Percentiles rank a stretch among this genome's conserved stretches.
Evolutionary conservation across 2,329 filamentous ascomycete species (phyloP).

Genomic region (Calonectria hongkongensis): DNA sequence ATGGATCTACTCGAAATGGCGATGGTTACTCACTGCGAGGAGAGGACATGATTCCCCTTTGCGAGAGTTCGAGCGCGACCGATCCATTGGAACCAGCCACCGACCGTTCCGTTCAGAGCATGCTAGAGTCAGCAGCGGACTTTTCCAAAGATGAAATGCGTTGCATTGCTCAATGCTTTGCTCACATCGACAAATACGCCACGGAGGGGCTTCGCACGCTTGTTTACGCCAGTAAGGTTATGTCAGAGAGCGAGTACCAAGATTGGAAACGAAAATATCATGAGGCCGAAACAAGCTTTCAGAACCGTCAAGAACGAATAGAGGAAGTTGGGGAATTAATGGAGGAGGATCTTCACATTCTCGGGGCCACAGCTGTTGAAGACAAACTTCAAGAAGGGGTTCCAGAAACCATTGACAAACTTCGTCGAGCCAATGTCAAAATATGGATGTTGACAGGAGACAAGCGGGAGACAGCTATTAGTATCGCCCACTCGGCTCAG

Average conservation of each 20-base stretch:
- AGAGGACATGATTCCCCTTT: constrained; percentile 3
- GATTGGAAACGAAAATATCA: constrained; percentile 85
- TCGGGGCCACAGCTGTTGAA: constrained; percentile 91
- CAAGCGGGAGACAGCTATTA: constrained; percentile 90
- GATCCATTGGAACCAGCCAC: not conserved
- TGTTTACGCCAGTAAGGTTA: constrained; percentile 85
- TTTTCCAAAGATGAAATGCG: constrained; percentile 72
- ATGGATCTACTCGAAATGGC: not conserved
- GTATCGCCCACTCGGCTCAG: constrained; percentile 84
- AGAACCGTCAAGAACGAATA: constrained; percentile 83
- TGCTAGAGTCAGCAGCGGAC: not conserved
- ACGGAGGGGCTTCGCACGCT: constrained; percentile 92
- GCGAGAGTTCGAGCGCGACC: not conserved
- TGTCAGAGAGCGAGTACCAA: constrained; percentile 83
- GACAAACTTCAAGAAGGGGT: constrained; percentile 93
- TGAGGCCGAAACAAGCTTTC: constrained; percentile 86
- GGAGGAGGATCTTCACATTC: constrained; percentile 84
- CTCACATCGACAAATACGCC: constrained; percentile 91
- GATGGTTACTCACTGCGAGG: not conserved
- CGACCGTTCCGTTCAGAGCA: not conserved
- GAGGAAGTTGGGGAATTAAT: constrained; percentile 87
- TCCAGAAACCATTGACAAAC: constrained; percentile 89
- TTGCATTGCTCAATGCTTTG: constrained; percentile 87
- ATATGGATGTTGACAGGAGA: constrained; percentile 96
- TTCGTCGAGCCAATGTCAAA: constrained; percentile 89